Evolutionary conservation across 768 basidiomycete species (phyloP), one percentile per base, ranked within the genome.

Genomic region (Macrolepiota fuliginosa): DNA sequence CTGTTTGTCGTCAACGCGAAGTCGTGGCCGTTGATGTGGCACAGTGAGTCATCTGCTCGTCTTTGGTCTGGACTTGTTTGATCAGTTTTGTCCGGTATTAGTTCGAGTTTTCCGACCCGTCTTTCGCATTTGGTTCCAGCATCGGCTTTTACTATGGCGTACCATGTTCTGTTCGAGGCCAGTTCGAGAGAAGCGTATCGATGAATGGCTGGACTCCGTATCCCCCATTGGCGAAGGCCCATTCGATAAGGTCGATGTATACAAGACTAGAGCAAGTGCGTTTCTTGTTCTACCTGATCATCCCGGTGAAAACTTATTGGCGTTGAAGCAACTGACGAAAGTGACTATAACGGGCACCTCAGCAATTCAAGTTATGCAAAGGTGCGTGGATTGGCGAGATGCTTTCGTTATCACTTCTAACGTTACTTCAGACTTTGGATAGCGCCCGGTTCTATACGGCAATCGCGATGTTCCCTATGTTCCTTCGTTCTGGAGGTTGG

Each of bases 341-440:
- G 81, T 46, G 92, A 94, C 71, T 87, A 86, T 67, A 85, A 90
- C 68, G 70, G 81, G 12, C 91, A 94, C 68, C 77, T 93, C 61
- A 91, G 89, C 70, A 94, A 94, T 68, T 91, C 91, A 0, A 87
- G 84, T 56, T 94, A 93, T 64, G 83, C 89, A 3, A 92, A 91
- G 79, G 88, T 83, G 60, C 15, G 75, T 66, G 19, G 15, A n/a
- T 59, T 17, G 22, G n/a, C 27, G 17, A n/a, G 4, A 24, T 13
- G 29, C 25, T 6, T 42, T n/a, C 17, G 25, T 60, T 7, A 54
- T 40, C 15, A 55, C 24, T 24, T 11, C 54, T 51, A n/a, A 45
- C 42, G 17, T 45, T n/a, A n/a, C 42, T 19, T 24, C 40, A 79
- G 80, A 74, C 76, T 7, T 68, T 85, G 4, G 83, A 85, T 64